These are phyloP conservation scores for Blastomyces gilchristii DNA, from an alignment of 2,329 filamentous ascomycete genomes.

Conservation along the genomic window DNA sequence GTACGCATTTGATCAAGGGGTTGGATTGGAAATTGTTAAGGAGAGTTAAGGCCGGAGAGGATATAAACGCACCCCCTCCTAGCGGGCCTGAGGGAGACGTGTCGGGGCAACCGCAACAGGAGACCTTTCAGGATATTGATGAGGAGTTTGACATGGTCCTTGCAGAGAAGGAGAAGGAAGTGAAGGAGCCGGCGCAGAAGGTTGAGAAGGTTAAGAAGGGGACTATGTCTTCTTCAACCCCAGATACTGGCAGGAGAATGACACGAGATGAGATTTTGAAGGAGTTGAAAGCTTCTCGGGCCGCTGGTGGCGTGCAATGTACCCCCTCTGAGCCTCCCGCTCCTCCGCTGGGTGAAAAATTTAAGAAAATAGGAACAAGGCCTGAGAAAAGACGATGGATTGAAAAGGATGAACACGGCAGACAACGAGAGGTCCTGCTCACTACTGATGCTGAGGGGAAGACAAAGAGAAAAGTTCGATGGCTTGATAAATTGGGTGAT, in stretches of 20 bases:
- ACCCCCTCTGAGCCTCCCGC: constrained; percentile 37
- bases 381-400: constrained; percentile 43
- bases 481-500: constrained; percentile 35
- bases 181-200: constrained; percentile 21
- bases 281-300: constrained; percentile 47
- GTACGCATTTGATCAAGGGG: constrained; percentile 84
- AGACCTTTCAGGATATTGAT: constrained; percentile 40
- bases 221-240: constrained; percentile 34
- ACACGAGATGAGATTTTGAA: constrained; percentile 50
- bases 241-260: constrained; percentile 32
- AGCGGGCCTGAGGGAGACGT: constrained; percentile 16
- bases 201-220: constrained; percentile 42
- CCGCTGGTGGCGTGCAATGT: constrained; percentile 31
- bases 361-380: constrained; percentile 44
- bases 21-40: constrained; percentile 66
- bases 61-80: constrained; percentile 39
- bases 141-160: constrained; percentile 45
- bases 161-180: constrained; percentile 28
- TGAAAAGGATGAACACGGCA: constrained; percentile 44
- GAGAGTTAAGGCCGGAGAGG: constrained; percentile 38
- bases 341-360: constrained; percentile 44
- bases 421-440: constrained; percentile 48
- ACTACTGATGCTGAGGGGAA: constrained; percentile 50
- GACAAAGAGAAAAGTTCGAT: constrained; percentile 51
- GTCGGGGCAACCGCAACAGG: constrained; percentile 25